Base-by-base conservation (phyloP, 768 basidiomycete genomes). In the Mycena venus region DNA sequence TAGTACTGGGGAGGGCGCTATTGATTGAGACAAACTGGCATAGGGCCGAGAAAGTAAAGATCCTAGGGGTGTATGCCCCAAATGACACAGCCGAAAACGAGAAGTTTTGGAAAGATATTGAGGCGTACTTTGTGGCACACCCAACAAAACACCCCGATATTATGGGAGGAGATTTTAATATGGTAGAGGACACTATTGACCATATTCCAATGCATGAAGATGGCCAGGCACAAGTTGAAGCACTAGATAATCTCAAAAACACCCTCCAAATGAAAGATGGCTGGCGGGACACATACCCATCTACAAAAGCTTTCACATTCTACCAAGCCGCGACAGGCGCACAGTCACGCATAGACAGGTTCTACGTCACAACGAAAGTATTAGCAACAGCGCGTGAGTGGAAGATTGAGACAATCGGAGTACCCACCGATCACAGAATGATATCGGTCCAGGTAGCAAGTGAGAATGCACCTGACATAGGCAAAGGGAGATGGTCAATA, bases 21-120 rank as follows among this genome's bases (percentile, higher is more conserved):
- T 42, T 61, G 1, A 7, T 74, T 4, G 40, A 49, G 15, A 40
- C 70, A 29, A 59, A 61, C 8, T 79, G 78, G 78, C 78, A 79
- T 55, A 14, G 44, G 8, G 55, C 1, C 12, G 53, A 58, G 21
- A 60, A 19, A 21, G 17, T 77, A 3, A 65, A 9, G 1, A 29
- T 77, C 3, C 66, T 78, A 1, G 64, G 42, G n/a, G 59, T 78
- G 11, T 79, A 79, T 40, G 78, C 77, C 23, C 78, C 77, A 11
- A 78, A 74, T 31, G 72, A 42, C 15, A 11, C 29, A n/a, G 19
- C 21, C 12, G 70, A 78, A 21, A 78, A 78, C 34, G 44, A 27
- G 23, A 21, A 17, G 9, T 77, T 78, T 67, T 79, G 78, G 79
- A 40, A 70, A 9, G 51, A 58, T 1, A n/a, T 79, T 15, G 23